These are phyloP conservation scores for Hymenoscyphus infarciens DNA, from an alignment of 2,329 filamentous ascomycete genomes.

Conservation along the genomic window DNA sequence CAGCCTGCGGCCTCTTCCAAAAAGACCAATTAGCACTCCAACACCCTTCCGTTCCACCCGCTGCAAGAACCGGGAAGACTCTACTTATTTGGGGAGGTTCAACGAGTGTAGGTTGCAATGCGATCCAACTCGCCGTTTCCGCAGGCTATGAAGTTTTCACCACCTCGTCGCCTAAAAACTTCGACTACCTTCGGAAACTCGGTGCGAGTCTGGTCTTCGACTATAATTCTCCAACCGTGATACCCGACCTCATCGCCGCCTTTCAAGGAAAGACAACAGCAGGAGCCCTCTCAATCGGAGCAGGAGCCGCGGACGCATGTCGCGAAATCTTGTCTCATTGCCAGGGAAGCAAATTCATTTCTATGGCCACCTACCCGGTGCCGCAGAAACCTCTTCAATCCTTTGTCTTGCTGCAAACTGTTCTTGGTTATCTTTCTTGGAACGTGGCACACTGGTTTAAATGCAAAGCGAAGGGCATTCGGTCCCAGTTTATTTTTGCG, in stretches of 20 bases:
- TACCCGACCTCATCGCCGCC: conserved; percentile 32
- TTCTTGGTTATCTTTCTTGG: too few relatives aligned
- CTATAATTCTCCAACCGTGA: conserved; percentile 32
- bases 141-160: conserved; percentile 41
- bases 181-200: conserved; percentile 36
- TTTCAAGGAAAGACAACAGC: conserved; percentile 33
- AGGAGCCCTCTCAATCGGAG: conserved; percentile 36
- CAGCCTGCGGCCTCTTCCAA: conserved; percentile 22
- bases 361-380: neutral
- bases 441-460: too few relatives aligned
- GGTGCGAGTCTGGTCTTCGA: conserved; percentile 43
- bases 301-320: conserved; percentile 10
- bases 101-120: conserved; percentile 29
- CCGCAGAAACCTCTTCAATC: too few relatives aligned
- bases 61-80: conserved; percentile 20
- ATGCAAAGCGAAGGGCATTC: too few relatives aligned
- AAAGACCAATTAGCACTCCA: conserved; percentile 11
- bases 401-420: too few relatives aligned
- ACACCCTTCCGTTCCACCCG: conserved; percentile 1
- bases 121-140: conserved; percentile 42
- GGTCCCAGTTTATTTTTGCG: too few relatives aligned
- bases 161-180: conserved; percentile 38
- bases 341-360: conserved; percentile 1
- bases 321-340: neutral
- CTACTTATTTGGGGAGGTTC: conserved; percentile 23